Evolutionary conservation across 1,284 basidiomycete genomes (phyloP).

Genomic region (Sanghuangporus baumii): DNA sequence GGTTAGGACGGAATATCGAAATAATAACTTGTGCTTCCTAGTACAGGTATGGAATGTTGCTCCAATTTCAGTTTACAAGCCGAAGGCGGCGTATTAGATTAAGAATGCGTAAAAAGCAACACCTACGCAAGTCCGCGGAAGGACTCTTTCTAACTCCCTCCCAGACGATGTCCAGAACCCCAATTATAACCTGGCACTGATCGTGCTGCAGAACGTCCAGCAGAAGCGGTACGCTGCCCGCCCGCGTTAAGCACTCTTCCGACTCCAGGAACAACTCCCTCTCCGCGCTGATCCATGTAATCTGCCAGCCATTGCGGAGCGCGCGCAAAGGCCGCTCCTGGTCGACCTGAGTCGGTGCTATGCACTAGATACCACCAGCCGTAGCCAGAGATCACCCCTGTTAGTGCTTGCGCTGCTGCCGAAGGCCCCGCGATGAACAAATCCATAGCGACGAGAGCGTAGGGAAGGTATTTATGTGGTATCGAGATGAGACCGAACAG

Average conservation of each 20-base stretch:
- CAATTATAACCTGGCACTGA: constrained; percentile 32
- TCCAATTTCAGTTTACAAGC: too few relatives aligned
- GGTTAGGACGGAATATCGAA: too few relatives aligned
- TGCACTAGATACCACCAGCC: constrained; percentile 73
- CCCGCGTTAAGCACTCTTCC: constrained; percentile 22
- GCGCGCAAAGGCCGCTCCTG: constrained; percentile 30
- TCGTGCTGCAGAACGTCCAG: constrained; percentile 10
- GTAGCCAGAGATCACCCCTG: constrained; percentile 73
- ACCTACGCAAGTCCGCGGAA: neutral
- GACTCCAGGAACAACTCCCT: constrained; percentile 14
- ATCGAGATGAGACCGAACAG: constrained; percentile 70
- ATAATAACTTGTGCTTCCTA: too few relatives aligned
- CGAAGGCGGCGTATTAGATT: too few relatives aligned
- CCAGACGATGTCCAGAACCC: constrained; percentile 41
- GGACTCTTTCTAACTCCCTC: constrained; percentile 17
- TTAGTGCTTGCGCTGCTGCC: constrained; percentile 52
- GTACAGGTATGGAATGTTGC: too few relatives aligned
- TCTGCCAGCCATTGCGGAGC: constrained; percentile 19
- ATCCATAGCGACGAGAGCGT: constrained; percentile 69
- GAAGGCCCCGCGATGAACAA: constrained; percentile 57
- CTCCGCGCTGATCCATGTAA: constrained; percentile 29
- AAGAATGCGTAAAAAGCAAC: neutral
- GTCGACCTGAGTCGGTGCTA: constrained; percentile 25
- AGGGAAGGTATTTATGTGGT: constrained; percentile 72
- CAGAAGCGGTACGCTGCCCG: constrained; percentile 26